Evolutionary conservation across 139 green algal species (phyloP), one percentile per base, ranked within the genome.

Genomic region (Coelastrella sp.): DNA sequence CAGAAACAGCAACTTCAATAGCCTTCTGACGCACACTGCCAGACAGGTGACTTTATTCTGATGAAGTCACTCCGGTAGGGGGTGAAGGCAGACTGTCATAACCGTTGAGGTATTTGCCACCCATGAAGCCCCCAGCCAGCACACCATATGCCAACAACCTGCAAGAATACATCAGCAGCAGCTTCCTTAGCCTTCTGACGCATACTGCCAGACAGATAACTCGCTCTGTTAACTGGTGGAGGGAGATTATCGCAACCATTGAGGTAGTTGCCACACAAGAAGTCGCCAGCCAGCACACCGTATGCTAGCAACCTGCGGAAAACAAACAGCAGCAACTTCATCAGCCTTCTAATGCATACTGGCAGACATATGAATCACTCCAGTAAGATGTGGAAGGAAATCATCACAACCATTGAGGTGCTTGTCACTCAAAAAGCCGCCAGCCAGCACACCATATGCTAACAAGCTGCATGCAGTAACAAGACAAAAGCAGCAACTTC

Each of bases 251-350:
- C 65, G 19, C 22, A 86, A 5, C 86, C 89, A 10, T 90, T 82
- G 3, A 64, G 58, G 94, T 98, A 98, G 92, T 98, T 98, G 84
- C 94, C 95, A 13, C 90, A 94, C 23, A 98, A 92, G n/a, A 94
- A 91, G 64, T 96, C 96, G 8, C 95, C 97, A 5, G 91, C 90
- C 76, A 95, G 80, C 17, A 92, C 73, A 58, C 92, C 92, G 68
- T 94, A 95, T 14, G 90, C 85, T 10, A 95, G 87, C 61, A 94
- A 91, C 3, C 91, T 93, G 80, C 6, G 54, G 71, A 0, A 22
- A 23, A 0, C 0, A 0, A 47, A 47, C 32, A 47, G 32, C 32
- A 47, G 32, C 32, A 47, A 47, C 32, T 1, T 47, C 1, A 1
- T 2, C 1, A 47, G 32, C 32, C 32, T 47, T 47, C 32, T 47